Base-by-base conservation (phyloP, 2,329 filamentous ascomycete genomes). In the Shiraia bambusicola region DNA sequence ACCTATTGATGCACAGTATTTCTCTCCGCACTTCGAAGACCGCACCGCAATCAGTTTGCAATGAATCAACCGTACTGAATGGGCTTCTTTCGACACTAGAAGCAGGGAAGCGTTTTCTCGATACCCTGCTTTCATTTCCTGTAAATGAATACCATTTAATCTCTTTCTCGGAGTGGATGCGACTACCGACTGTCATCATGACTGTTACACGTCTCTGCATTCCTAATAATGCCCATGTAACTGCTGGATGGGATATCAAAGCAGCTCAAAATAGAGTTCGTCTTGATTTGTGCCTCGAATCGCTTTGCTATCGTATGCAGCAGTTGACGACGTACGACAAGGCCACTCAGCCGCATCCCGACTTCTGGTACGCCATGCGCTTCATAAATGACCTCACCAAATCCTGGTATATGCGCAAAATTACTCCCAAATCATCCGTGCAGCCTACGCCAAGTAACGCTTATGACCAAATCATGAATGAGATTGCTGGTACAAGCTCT, bases 21-120 rank as follows among this genome's bases (percentile, higher is more conserved):
- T 54, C 52, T 7, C 52, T 66, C 12, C 61, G 62, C 6, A 29
- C 51, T 2, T 29, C 37, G 4, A 14, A 34, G 10, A 12, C 37
- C 2, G 37, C 43, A 2, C 30, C 24, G 4, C 36, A 42, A 24
- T 36, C 19, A 12, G 19, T 19, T 1, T 19, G 24, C 3, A 34
- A 28, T 11, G 47, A 52, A 34, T 37, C 49, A 2, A 46, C 36
- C 10, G 57, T 61, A 2, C 26, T 67, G 2, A 60, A 59, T 29
- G 46, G 58, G 3, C 26, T 66, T 2, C 47, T 60, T 15, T 52
- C 57, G 2, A 42, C 57, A 6, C 49, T 67, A 1, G 86, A 85
- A 65, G 88, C 92, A 58, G 82, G 85, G 2, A 74, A 75, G 45
- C 76, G 82, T 29, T 79, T 82, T 3, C 81, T 92, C 26, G 82